phyloP scores from a whole-genome alignment of 2,329 filamentous ascomycete genomes.

The Dactylellina parvicollis region DNA sequence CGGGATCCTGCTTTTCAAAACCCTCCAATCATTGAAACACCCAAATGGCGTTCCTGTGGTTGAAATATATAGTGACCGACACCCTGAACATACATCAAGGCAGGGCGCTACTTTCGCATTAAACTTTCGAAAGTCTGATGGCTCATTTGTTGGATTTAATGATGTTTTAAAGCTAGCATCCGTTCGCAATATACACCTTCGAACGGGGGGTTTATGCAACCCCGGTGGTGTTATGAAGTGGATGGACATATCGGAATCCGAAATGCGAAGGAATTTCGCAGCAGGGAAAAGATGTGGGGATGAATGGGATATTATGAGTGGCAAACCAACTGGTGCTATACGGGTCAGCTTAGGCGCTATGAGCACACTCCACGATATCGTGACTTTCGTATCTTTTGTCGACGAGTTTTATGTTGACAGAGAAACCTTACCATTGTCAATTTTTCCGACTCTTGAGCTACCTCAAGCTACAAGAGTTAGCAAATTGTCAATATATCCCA shows the following conservation, averaged over 20 bases:
- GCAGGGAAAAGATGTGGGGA: conserved; percentile 84
- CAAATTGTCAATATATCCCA: conserved; percentile 66
- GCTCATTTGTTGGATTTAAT: conserved; percentile 79
- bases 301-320: conserved; percentile 81
- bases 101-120: conserved; percentile 84
- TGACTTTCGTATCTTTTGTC: conserved; percentile 76
- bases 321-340: conserved; percentile 87
- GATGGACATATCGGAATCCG: conserved; percentile 78
- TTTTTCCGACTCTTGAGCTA: conserved; percentile 46
- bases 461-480: conserved; percentile 39
- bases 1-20: conserved; percentile 68
- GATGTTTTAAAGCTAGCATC: conserved; percentile 88
- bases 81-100: conserved; percentile 60
- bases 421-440: conserved; percentile 27
- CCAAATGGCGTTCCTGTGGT: conserved; percentile 74
- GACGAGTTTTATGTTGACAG: conserved; percentile 72
- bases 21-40: conserved; percentile 72
- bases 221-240: conserved; percentile 82
- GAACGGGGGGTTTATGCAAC: conserved; percentile 91
- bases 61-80: conserved; percentile 68
- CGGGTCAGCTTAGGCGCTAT: conserved; percentile 88
- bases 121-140: conserved; percentile 76
- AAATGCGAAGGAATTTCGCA: conserved; percentile 85
- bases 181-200: conserved; percentile 81
- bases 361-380: conserved; percentile 80